Evolutionary conservation across 208 protist genomes (phyloP).

Genomic region (Leishmania martiniquensis): DNA sequence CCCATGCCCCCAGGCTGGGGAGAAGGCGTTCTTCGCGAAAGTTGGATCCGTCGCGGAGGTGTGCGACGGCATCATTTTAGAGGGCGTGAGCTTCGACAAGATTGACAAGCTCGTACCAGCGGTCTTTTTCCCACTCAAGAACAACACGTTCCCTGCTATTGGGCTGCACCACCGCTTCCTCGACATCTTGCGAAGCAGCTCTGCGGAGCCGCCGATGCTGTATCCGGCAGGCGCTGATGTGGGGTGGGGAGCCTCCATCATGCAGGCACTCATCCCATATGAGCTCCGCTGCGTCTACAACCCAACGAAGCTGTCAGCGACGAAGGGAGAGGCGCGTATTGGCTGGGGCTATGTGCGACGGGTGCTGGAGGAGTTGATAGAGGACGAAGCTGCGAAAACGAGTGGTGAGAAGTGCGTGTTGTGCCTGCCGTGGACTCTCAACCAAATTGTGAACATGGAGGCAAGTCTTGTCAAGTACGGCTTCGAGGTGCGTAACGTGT

Average conservation of each 20-base stretch:
- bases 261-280: slow-evolving; percentile 69
- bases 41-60: slow-evolving; percentile 50
- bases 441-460: slow-evolving; percentile 90
- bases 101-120: slow-evolving; percentile 74
- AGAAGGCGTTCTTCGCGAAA: slow-evolving; percentile 56
- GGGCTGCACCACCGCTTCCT: slow-evolving; percentile 84
- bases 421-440: slow-evolving; percentile 85
- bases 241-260: slow-evolving; percentile 43
- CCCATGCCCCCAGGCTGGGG: slow-evolving; percentile 71
- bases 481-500: slow-evolving; percentile 66
- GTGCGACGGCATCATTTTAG: slow-evolving; percentile 74
- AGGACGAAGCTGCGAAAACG: slow-evolving; percentile 1
- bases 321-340: slow-evolving; percentile 76
- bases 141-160: slow-evolving; percentile 81
- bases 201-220: slow-evolving; percentile 75
- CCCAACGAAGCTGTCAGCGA: slow-evolving; percentile 74
- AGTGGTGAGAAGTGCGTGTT: slow-evolving; percentile 47
- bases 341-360: slow-evolving; percentile 81
- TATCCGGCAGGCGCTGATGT: slow-evolving; percentile 62
- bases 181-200: slow-evolving; percentile 60
- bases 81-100: slow-evolving; percentile 73
- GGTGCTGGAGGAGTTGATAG: slow-evolving; percentile 56
- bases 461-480: slow-evolving; percentile 86
- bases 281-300: slow-evolving; percentile 79
- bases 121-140: slow-evolving; percentile 70